Evolutionary conservation across 495 filamentous ascomycete genomes (phyloP), one percentile per base, ranked within the genome.

Genomic region (Penicillium soppii): DNA sequence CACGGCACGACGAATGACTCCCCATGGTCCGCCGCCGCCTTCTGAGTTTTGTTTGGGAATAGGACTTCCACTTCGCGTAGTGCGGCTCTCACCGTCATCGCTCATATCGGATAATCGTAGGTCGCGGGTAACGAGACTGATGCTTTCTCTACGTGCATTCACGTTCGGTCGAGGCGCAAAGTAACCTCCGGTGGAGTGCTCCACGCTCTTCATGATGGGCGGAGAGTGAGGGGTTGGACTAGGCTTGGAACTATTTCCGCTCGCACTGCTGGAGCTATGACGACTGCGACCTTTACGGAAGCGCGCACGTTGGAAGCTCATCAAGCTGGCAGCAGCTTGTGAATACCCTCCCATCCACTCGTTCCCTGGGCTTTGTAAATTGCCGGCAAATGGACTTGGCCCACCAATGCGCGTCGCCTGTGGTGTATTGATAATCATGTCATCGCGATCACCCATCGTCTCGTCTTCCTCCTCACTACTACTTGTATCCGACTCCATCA

Each of bases 111-210:
- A 95, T 37, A 95, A 82, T 58, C 91, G 88, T 30, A 96, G 68
- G 56, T 95, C 90, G 50, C 89, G 86, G 10, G 92, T 91, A 10
- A 89, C 90, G 70, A 91, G 77, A 56, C 88, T 92, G 39, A 97
- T 78, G 61, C 89, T 94, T 69, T 95, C 89, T 37, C 92, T 75
- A 32, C 91, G 78, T 2, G 84, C 74, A 30, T 83, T 77, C 1
- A 80, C 60, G 32, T 74, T 74, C 42, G 69, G 66, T 40, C 72
- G 74, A 8, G 70, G 64, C 12, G 58, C 69, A 44, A 78, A 78
- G 56, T 77, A 80, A 3, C 72, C 64, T 21, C 60, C 75, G 35
- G 58, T 68, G n/a, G 71, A 64, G 50, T 69, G 70, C 59, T 84
- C 79, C 26, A 85, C 81, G 39, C 80, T 82, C 49, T 83, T 81